These are phyloP conservation scores for Hypomyces rosellus DNA, from an alignment of 2,329 filamentous ascomycete species.

Conservation along the genomic window DNA sequence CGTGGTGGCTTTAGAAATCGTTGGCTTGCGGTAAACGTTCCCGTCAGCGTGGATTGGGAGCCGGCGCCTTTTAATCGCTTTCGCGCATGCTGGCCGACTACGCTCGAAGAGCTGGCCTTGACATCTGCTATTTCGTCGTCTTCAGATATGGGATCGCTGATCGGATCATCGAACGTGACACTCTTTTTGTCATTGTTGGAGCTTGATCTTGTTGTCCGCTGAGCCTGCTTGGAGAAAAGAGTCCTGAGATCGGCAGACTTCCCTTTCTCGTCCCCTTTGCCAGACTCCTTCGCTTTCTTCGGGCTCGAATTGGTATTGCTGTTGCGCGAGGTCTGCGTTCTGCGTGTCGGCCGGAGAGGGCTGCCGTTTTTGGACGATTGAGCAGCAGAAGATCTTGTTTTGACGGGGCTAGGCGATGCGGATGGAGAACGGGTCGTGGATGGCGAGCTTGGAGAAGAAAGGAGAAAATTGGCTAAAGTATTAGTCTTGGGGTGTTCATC, in stretches of 20 bases:
- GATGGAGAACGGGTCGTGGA: slow-evolving; percentile 25
- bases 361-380: slow-evolving; percentile 9
- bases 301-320: slow-evolving; percentile 27
- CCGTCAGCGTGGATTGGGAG: slow-evolving; percentile 14
- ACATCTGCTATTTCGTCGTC: slow-evolving; percentile 50
- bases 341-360: slow-evolving; percentile 20
- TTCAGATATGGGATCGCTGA: slow-evolving; percentile 54
- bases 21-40: slow-evolving; percentile 36
- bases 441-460: slow-evolving; percentile 44
- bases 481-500: slow-evolving; percentile 38
- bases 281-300: slow-evolving; percentile 33
- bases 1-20: slow-evolving; percentile 44
- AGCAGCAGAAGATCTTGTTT: slow-evolving; percentile 18
- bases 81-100: slow-evolving; percentile 50
- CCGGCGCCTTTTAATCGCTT: slow-evolving; percentile 42
- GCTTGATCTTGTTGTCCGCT: slow-evolving; percentile 36
- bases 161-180: slow-evolving; percentile 37
- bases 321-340: slow-evolving; percentile 23
- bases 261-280: slow-evolving; percentile 42
- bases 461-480: slow-evolving; percentile 47
- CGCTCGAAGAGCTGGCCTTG: slow-evolving; percentile 44
- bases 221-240: slow-evolving; percentile 56
- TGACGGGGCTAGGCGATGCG: slow-evolving; percentile 37
- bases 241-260: slow-evolving; percentile 52
- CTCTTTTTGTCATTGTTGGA: slow-evolving; percentile 23